Conservation (phyloP, 176 grass and related monocot species). For the Panicum miliaceum region DNA sequence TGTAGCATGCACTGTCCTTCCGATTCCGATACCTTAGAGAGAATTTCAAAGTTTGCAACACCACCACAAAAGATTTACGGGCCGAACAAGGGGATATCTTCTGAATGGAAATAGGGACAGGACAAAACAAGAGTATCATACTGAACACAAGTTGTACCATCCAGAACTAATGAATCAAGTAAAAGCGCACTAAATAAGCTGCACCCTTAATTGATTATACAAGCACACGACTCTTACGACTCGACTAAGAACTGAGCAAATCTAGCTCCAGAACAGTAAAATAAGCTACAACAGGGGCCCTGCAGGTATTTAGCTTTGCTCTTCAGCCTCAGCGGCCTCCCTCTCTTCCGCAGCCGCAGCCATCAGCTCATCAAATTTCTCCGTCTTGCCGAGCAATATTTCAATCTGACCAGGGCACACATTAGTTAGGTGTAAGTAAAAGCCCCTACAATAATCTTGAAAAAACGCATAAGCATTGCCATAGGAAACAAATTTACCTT, state of each 20-base stretch:
- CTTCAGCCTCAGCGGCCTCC: conserved; percentile 63
- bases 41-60: neutral
- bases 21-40: neutral
- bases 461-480: neutral
- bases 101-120: neutral
- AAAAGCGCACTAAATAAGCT: conserved; percentile 53
- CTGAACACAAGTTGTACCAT: conserved; percentile 34
- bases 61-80: neutral
- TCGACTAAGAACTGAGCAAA: conserved; percentile 36
- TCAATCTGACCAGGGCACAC: conserved; percentile 63
- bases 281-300: conserved; percentile 56
- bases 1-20: neutral
- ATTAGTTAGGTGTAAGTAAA: neutral
- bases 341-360: conserved; percentile 73
- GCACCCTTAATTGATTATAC: conserved; percentile 44
- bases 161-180: conserved; percentile 49
- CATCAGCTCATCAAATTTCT: conserved; percentile 95
- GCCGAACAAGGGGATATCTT: neutral
- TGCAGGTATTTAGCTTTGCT: conserved; percentile 64
- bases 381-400: conserved; percentile 81
- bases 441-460: neutral
- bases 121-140: conserved; percentile 36
- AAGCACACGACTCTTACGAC: conserved; percentile 21
- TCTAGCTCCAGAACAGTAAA: conserved; percentile 45
- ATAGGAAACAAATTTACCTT: conserved; percentile 59